A percentile compares a stretch with the other conserved stretches of the same genome.
phyloP scores from a whole-genome alignment of 2,329 filamentous ascomycete genomes.

The Scedosporium minutisporum region DNA sequence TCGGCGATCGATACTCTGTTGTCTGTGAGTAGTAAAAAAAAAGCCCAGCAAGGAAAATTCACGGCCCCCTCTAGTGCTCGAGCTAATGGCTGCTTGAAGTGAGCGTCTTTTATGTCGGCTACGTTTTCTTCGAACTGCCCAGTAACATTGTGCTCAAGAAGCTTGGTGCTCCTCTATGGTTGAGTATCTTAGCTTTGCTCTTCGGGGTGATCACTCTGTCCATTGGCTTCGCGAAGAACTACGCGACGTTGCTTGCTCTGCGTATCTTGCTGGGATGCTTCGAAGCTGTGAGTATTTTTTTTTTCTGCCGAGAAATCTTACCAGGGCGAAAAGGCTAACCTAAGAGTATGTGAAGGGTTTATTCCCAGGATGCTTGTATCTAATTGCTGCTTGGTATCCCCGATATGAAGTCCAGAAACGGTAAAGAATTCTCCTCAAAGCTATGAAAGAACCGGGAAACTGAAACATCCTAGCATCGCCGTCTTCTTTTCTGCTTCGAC shows the following conservation, averaged over 20 bases:
- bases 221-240: background rate
- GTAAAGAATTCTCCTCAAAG: background rate
- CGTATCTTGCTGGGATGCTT: background rate
- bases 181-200: background rate
- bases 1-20: background rate
- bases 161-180: background rate
- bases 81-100: slow-evolving; percentile 51
- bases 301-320: too few species aligned
- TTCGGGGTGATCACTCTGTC: background rate
- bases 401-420: background rate
- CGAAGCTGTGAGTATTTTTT: background rate
- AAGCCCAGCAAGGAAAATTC: too few species aligned
- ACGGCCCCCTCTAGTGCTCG: slow-evolving; percentile 14
- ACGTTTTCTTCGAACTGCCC: slow-evolving; percentile 53
- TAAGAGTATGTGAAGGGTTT: background rate
- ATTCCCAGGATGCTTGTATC: background rate
- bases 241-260: background rate
- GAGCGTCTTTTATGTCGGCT: slow-evolving; percentile 59
- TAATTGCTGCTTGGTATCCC: background rate
- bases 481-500: background rate
- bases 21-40: background rate
- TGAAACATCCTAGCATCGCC: background rate
- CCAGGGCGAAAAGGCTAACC: too few species aligned
- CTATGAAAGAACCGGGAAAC: background rate
- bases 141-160: slow-evolving; percentile 53